Base-by-base conservation (phyloP, 257 asterid genomes). In the Salvia splendens region DNA sequence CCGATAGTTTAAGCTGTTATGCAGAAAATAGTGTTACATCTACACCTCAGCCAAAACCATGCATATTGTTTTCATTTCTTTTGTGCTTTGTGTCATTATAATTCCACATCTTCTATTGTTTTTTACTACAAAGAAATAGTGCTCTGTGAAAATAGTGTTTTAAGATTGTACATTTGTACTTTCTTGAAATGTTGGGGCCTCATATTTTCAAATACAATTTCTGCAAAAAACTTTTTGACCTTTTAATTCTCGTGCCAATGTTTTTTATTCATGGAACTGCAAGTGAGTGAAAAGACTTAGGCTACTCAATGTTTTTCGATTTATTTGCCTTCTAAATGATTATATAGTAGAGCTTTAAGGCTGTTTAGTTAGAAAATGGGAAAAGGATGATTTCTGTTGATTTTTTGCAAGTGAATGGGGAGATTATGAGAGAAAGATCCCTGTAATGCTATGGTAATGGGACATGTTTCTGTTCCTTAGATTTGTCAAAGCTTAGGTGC, bases 21-120 rank as follows among this genome's bases (percentile, higher is more conserved):
- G 71, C 50, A 28, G 49, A 50, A 61, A 5, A 36, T 61, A 43
- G 58, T 64, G 10, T 73, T 41, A 57, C 40, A 36, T 47, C 45
- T 69, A 38, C 46, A 32, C 60, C 57, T 52, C 12, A 8, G 35
- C 62, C 61, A 20, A 30, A 35, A 30, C 61, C 41, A 41, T 63
- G 36, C 68, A 40, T 49, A 54, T 20, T 42, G 5, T 20, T 53
- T 36, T 58, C 59, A 60, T 45, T 55, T 36, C 30, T 24, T 4
- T 28, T 33, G 12, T 52, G 35, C 17, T 62, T 52, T 33, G 5
- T 54, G 65, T 38, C 24, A 46, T 15, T 38, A 11, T 47, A 17
- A 46, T 9, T 36, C 42, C 47, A 12, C 20, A 36, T 45, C 16
- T 33, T 40, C 51, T 64, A 33, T 4, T 14, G 14, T 17, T 11